Base-by-base conservation (phyloP, 768 basidiomycete genomes). In the Boletus huronensis region DNA sequence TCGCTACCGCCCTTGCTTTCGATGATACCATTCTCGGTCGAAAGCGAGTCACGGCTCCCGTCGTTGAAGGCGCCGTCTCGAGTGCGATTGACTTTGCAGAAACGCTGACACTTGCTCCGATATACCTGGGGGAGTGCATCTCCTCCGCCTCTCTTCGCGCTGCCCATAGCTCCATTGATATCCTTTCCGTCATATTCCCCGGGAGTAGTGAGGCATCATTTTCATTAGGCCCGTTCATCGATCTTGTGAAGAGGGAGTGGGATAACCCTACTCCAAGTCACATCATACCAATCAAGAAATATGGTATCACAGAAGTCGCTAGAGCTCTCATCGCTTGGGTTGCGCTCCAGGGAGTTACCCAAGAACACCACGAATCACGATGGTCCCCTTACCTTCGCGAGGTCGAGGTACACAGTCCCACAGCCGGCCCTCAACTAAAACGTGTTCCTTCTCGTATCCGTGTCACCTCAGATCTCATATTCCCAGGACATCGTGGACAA, bases 191-290 rank as follows among this genome's bases (percentile, higher is more conserved):
- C 38, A 82, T 90, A 58, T 87, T 89, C 65, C 85, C 86, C 3
- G 85, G 85, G 5, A 84, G 82, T 62, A 85, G 83, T 62, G 90
- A 91, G 57, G 85, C 89, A 2, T 85, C 87, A 17, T 92, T 92
- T 69, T 90, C 89, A 2, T 74, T 93, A 7, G 84, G 82, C 9
- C 84, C 88, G 10, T 91, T 93, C 70, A 85, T 93, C 51, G 79
- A 77, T 31, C 82, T 93, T 31, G 88, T 93, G n/a, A 82, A 82
- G 49, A 76, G 85, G 36, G 90, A 93, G 72, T 88, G 88, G 85
- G 76, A 77, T 56, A 75, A 82, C 36, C 80, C 82, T 42, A 75
- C 71, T 7, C 72, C 74, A 14, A 79, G 79, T 26, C 77, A 79
- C 13, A 74, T 74, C 21, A 74, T 83, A 23, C 87, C 88, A 1